A percentile compares a stretch with the other conserved stretches of the same genome.
phyloP scores from a whole-genome alignment of 768 basidiomycete species.

The Lactarius hengduanensis region DNA sequence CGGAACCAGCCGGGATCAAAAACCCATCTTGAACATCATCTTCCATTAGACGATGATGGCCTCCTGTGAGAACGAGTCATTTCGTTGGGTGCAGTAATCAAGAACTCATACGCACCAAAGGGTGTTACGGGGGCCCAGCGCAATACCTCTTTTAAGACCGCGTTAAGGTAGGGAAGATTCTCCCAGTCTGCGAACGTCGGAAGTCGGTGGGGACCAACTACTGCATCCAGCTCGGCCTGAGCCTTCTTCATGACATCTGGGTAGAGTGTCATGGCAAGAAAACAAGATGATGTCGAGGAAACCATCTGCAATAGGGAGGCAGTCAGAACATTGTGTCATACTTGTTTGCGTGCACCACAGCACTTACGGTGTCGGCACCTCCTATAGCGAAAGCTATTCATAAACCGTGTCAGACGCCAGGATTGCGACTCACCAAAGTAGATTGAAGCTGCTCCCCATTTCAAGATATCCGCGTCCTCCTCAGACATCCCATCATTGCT shows the following conservation, averaged over 20 bases:
- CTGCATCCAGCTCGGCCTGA: constrained; percentile 33
- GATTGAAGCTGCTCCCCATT: constrained; percentile 14
- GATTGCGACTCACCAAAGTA: constrained; percentile 3
- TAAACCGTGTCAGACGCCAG: not conserved
- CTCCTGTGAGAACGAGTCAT: not conserved
- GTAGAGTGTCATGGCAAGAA: constrained; percentile 32
- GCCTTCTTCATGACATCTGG: constrained; percentile 32
- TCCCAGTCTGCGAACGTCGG: constrained; percentile 31
- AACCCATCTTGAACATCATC: constrained; percentile 38
- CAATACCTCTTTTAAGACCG: constrained; percentile 34
- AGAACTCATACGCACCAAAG: not conserved
- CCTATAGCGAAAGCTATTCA: not conserved
- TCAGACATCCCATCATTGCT: not conserved
- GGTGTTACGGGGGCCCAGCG: constrained; percentile 33
- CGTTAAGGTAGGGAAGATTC: constrained; percentile 31
- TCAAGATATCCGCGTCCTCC: not conserved
- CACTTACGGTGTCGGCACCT: constrained; percentile 12
- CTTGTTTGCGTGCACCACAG: not conserved
- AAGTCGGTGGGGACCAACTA: constrained; percentile 32
- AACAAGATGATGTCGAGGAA: constrained; percentile 14
- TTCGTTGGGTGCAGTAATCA: not conserved
- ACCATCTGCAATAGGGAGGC: constrained; percentile 11
- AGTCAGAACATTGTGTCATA: not conserved
- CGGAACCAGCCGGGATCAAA: constrained; percentile 37
- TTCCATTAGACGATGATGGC: constrained; percentile 32